Evolutionary conservation across 169 alveolate species (phyloP), one percentile per base, ranked within the genome.

Genomic region (Plasmodium chabaudi): DNA sequence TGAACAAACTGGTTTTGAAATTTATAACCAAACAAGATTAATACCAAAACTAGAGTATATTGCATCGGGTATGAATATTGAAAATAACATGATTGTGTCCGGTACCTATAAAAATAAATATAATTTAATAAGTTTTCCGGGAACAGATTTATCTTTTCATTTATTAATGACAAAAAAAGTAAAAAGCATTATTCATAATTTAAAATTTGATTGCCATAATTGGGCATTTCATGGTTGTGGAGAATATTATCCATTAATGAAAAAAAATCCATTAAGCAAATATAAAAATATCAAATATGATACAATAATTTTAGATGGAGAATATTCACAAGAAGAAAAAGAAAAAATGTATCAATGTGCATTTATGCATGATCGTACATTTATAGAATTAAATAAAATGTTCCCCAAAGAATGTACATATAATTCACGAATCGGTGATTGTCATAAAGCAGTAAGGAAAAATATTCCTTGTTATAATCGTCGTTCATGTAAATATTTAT

Each of bases 401-500:
- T 91, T 91, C 61, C 93, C 94, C 15, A 70, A 87, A 72, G 93
- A 77, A 67, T 91, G 94, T 67, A 87, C 87, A 5, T 88, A 67
- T 60, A 92, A 92, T 13, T 88, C 92, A 9, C 74, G 94, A 55
- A 68, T 91, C 53, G 94, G 94, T 0, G 88, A 87, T 23, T 91
- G 94, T 39, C 94, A 91, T 74, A 69, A 56, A 34, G 46, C 15
- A 51, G 60, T 91, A 19, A 56, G 94, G 65, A 74, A 67, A 56
- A 44, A 67, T 34, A 47, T 87, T 9, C 87, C 77, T 12, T 91
- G 94, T 53, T 59, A 65, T 70, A 25, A 75, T 39, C 44, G 69
- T 9, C 27, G 49, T 2, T 46, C 91, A 64, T 91, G 94, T 74
- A 65, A 10, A 15, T 68, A 88, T 34, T 77, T 77, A 47, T 2